phyloP scores from a whole-genome alignment of 2,329 filamentous ascomycete genomes.

The Tolypocladium paradoxum region DNA sequence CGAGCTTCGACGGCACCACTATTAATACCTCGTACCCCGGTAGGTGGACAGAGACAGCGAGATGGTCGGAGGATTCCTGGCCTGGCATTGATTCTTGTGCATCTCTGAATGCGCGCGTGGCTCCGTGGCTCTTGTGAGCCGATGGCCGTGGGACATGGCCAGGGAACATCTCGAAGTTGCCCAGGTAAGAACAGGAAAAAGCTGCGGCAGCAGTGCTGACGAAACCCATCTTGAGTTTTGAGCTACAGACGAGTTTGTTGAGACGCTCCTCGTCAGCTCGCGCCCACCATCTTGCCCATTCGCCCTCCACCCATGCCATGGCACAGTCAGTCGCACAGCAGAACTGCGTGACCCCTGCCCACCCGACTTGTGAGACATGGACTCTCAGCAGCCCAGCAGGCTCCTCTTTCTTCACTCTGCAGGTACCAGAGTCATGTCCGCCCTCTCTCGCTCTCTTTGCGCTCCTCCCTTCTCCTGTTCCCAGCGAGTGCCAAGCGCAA shows the following conservation, averaged over 20 bases:
- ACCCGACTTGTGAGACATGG: not conserved
- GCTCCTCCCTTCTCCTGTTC: not conserved
- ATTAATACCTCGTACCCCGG: not conserved
- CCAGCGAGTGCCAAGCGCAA: not conserved
- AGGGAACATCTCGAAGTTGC: not conserved
- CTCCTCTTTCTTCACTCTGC: not conserved
- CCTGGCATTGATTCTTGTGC: not conserved
- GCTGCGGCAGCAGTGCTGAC: not conserved
- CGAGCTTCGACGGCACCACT: not conserved
- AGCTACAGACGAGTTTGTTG: not conserved
- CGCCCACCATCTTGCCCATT: not conserved
- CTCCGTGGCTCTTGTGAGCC: not conserved
- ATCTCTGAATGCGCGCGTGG: not conserved
- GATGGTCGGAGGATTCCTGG: not conserved
- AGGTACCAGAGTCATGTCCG: not conserved
- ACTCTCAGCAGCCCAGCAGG: not conserved
- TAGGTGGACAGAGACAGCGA: not conserved
- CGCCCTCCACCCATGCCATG: not conserved
- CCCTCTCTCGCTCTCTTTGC: not conserved
- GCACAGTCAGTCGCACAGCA: not conserved
- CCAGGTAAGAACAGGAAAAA: not conserved
- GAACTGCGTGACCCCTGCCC: not conserved
- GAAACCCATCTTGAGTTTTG: not conserved
- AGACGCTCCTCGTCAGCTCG: not conserved
- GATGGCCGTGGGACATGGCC: not conserved